Conservation (phyloP, 345 rosid genomes). For the Xanthoceras sorbifolium region DNA sequence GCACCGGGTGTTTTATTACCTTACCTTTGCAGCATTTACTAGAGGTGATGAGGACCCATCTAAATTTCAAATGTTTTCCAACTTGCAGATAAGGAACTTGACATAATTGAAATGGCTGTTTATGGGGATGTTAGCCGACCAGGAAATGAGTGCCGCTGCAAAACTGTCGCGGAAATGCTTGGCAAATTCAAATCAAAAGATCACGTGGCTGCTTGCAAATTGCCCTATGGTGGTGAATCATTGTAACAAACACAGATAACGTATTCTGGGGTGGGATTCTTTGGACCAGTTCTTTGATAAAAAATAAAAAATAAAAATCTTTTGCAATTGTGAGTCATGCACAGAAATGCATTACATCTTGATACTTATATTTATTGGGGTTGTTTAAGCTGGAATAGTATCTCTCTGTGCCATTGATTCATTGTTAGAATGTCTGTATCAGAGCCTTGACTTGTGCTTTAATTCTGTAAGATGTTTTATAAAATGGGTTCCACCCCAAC, state of each 20-base stretch:
- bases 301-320: background rate
- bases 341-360: background rate
- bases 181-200: slow-evolving; percentile 78
- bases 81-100: slow-evolving; percentile 83
- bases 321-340: background rate
- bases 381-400: background rate
- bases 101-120: slow-evolving; percentile 94
- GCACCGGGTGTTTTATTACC: too few relatives aligned
- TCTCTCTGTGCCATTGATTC: background rate
- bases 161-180: slow-evolving; percentile 81
- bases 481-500: too few relatives aligned
- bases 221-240: slow-evolving; percentile 51
- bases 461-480: background rate
- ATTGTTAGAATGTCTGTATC: too few relatives aligned
- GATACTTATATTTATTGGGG: background rate
- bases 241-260: slow-evolving; percentile 12
- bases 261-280: background rate
- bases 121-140: slow-evolving; percentile 89
- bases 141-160: slow-evolving; percentile 91
- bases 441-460: background rate
- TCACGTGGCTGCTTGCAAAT: slow-evolving; percentile 60
- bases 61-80: background rate
- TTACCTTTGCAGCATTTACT: background rate
- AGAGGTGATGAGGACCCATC: background rate
- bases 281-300: background rate